Evolutionary conservation across 495 filamentous ascomycete genomes (phyloP).

Genomic region (Penicillium roqueforti): DNA sequence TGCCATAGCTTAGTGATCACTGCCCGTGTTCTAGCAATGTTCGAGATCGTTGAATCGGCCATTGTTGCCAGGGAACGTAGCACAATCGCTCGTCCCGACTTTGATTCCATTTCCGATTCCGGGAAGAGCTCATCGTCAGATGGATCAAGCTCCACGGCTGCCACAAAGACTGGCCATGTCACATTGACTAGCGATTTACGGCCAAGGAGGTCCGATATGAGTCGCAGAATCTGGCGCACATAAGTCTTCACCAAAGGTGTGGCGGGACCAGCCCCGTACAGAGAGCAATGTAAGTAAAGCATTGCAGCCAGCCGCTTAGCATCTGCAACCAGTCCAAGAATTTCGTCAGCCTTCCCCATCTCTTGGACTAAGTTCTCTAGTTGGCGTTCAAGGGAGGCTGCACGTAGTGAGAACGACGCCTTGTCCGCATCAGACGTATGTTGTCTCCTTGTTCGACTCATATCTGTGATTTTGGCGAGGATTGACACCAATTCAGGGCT

Average conservation of each 20-base stretch:
- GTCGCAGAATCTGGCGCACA: constrained; percentile 33
- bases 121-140: constrained; percentile 36
- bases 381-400: constrained; percentile 27
- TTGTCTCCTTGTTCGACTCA: constrained; percentile 36
- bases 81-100: constrained; percentile 37
- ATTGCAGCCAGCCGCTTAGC: constrained; percentile 41
- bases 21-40: constrained; percentile 38
- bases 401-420: constrained; percentile 24
- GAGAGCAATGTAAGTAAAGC: constrained; percentile 40
- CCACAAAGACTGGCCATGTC: constrained; percentile 46
- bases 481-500: constrained; percentile 41
- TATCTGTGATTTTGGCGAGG: constrained; percentile 39
- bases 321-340: constrained; percentile 34
- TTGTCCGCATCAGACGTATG: constrained; percentile 22
- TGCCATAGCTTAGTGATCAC: constrained; percentile 45
- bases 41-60: constrained; percentile 39
- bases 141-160: constrained; percentile 42
- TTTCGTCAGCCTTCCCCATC: constrained; percentile 25
- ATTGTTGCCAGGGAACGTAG: constrained; percentile 39
- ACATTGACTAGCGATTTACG: constrained; percentile 29
- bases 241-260: constrained; percentile 35
- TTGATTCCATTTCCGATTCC: constrained; percentile 12
- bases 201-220: constrained; percentile 34
- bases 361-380: constrained; percentile 37
- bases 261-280: constrained; percentile 37